Conservation (phyloP, 805 yeast species). For the Hanseniaspora valbyensis region DNA sequence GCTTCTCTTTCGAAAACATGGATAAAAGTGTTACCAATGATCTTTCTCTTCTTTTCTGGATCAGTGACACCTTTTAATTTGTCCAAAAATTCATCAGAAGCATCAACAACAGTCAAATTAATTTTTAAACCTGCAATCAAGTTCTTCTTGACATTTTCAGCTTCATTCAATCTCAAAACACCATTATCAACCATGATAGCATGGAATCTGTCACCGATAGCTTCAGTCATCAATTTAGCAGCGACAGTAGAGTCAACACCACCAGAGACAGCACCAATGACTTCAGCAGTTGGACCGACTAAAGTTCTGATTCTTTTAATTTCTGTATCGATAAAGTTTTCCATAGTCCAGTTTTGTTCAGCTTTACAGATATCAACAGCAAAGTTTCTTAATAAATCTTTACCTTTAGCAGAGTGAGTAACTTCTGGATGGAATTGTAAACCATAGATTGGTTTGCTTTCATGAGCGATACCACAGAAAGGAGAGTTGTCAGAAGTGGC, state of each 20-base stretch:
- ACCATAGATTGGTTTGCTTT: slow-evolving; percentile 67
- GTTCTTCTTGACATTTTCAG: slow-evolving; percentile 76
- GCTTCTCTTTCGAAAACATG: slow-evolving; percentile 96
- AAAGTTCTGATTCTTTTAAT: slow-evolving; percentile 79
- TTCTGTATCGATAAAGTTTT: slow-evolving; percentile 93
- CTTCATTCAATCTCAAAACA: slow-evolving; percentile 90
- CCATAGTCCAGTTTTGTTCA: slow-evolving; percentile 91
- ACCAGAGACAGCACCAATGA: slow-evolving; percentile 98
- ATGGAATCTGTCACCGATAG: slow-evolving; percentile 97
- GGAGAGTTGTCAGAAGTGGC: slow-evolving; percentile 94
- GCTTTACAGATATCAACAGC: slow-evolving; percentile 86
- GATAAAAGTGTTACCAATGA: slow-evolving; percentile 95
- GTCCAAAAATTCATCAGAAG: slow-evolving; percentile 75
- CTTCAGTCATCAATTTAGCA: slow-evolving; percentile 94
- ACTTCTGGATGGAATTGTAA: slow-evolving; percentile 99
- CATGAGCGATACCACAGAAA: slow-evolving; percentile 81
- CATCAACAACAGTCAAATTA: slow-evolving; percentile 88
- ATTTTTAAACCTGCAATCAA: slow-evolving; percentile 89
- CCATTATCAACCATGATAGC: slow-evolving; percentile 98
- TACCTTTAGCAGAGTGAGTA: slow-evolving; percentile 89
- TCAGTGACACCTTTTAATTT: slow-evolving; percentile 89
- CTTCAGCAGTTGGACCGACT: slow-evolving; percentile 97
- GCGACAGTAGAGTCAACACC: slow-evolving; percentile 99
- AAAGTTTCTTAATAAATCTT: slow-evolving; percentile 74
- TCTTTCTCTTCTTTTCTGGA: slow-evolving; percentile 97